A percentile compares a stretch with the other conserved stretches of the same genome.
phyloP scores from a whole-genome alignment of 805 yeast genomes.

The Candida nemodendra region DNA sequence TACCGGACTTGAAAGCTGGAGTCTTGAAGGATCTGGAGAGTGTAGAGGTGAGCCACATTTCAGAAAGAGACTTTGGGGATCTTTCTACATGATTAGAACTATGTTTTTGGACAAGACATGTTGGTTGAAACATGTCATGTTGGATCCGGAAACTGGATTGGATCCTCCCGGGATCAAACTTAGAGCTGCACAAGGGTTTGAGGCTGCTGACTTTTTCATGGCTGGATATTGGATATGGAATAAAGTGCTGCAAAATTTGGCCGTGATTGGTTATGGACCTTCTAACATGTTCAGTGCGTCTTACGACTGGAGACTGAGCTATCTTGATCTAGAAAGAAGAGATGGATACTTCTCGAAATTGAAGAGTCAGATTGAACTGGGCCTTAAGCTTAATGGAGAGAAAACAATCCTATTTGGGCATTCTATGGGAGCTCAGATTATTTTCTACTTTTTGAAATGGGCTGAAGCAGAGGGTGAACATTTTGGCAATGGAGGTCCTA shows the following conservation, averaged over 20 bases:
- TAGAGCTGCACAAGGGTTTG: slow-evolving; percentile 94
- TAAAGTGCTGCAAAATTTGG: slow-evolving; percentile 88
- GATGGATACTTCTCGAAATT: slow-evolving; percentile 83
- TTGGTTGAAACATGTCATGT: slow-evolving; percentile 89
- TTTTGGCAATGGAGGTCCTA: slow-evolving; percentile 88
- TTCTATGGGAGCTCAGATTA: slow-evolving; percentile 95
- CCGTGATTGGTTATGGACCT: slow-evolving; percentile 92
- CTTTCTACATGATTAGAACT: slow-evolving; percentile 88
- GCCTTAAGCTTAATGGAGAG: slow-evolving; percentile 49
- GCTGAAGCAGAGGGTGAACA: slow-evolving; percentile 81
- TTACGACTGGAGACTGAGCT: slow-evolving; percentile 95
- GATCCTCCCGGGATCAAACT: slow-evolving; percentile 83
- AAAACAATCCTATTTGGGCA: slow-evolving; percentile 84
- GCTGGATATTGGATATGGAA: slow-evolving; percentile 99
- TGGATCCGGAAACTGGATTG: slow-evolving; percentile 87
- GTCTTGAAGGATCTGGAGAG: slow-evolving; percentile 66
- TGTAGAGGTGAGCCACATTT: slow-evolving; percentile 86
- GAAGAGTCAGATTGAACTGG: slow-evolving; percentile 69
- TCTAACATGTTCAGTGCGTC: slow-evolving; percentile 88
- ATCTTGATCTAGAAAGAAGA: slow-evolving; percentile 80
- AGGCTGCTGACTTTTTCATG: slow-evolving; percentile 93
- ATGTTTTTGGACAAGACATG: slow-evolving; percentile 91
- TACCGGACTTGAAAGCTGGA: slow-evolving; percentile 95
- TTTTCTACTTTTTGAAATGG: slow-evolving; percentile 91
- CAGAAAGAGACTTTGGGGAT: slow-evolving; percentile 94